Evolutionary conservation across 805 yeast genomes (phyloP).

Genomic region (Yamadazyma takamatsuzukensis): DNA sequence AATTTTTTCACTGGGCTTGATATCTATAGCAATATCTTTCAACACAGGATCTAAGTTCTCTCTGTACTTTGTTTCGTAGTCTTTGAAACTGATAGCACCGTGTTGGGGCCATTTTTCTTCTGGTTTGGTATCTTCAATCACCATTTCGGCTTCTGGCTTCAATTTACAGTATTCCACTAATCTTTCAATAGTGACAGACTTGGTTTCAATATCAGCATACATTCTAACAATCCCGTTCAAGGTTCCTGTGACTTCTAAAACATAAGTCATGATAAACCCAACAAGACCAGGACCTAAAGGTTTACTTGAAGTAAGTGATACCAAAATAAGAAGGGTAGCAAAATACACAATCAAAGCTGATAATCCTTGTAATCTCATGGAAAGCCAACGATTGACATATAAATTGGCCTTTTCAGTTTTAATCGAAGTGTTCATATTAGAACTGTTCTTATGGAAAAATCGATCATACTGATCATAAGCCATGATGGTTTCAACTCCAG

Average conservation of each 20-base stretch:
- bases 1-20: constrained; percentile 75
- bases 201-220: constrained; percentile 34
- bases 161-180: constrained; percentile 34
- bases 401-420: constrained; percentile 19
- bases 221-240: constrained; percentile 29
- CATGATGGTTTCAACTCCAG: constrained; percentile 33
- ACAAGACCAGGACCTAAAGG: constrained; percentile 30
- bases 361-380: constrained; percentile 34
- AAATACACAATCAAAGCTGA: constrained; percentile 30
- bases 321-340: constrained; percentile 24
- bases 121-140: constrained; percentile 34
- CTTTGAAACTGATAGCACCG: constrained; percentile 63
- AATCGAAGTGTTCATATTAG: constrained; percentile 22
- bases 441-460: constrained; percentile 21
- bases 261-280: constrained; percentile 37
- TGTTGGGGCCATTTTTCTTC: constrained; percentile 62
- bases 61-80: constrained; percentile 84
- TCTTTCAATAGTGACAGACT: constrained; percentile 34
- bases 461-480: constrained; percentile 30
- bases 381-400: constrained; percentile 33
- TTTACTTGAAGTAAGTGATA: constrained; percentile 18
- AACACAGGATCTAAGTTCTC: constrained; percentile 76
- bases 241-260: constrained; percentile 27
- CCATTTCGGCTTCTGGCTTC: constrained; percentile 43
- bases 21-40: constrained; percentile 58